Percentiles rank a stretch among this genome's conserved stretches.
Evolutionary conservation across 495 filamentous ascomycete genomes (phyloP).

Genomic region (Aspergillus bertholletiae): DNA sequence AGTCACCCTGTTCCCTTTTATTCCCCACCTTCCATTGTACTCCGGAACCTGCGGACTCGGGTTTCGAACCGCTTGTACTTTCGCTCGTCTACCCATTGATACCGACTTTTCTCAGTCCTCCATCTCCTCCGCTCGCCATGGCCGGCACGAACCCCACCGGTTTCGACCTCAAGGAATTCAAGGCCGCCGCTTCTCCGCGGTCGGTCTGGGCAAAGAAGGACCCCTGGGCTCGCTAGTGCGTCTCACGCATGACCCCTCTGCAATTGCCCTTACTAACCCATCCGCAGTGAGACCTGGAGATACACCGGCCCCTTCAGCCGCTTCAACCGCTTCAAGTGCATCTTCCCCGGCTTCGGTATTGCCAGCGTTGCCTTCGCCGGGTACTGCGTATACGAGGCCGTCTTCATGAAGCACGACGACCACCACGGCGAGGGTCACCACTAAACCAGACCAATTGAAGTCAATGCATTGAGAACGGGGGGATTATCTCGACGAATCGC

Average conservation of each 20-base stretch:
- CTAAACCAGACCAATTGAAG: conserved; percentile 20
- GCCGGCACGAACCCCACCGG: conserved; percentile 70
- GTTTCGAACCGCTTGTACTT: neutral
- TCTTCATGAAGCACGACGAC: conserved; percentile 80
- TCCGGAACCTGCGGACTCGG: conserved; percentile 12
- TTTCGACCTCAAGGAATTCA: conserved; percentile 75
- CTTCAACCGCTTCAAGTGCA: conserved; percentile 78
- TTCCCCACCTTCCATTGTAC: conserved; percentile 8
- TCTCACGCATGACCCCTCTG: neutral
- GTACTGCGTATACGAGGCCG: conserved; percentile 84
- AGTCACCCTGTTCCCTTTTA: neutral
- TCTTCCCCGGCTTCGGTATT: conserved; percentile 87
- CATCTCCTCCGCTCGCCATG: conserved; percentile 33
- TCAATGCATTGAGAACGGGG: conserved; percentile 4
- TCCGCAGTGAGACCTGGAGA: conserved; percentile 82
- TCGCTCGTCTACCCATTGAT: neutral
- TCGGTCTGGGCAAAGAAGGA: conserved; percentile 61
- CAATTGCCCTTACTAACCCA: conserved; percentile 14
- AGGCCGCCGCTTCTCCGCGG: conserved; percentile 58
- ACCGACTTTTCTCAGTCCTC: conserved; percentile 2
- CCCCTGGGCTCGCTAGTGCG: conserved; percentile 80
- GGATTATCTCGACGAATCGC: neutral
- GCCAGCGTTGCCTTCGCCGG: conserved; percentile 84
- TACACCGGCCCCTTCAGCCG: conserved; percentile 87
- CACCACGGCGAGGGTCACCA: conserved; percentile 51